Conservation (phyloP, 2,329 filamentous ascomycete species). For the Amauroascus niger region DNA sequence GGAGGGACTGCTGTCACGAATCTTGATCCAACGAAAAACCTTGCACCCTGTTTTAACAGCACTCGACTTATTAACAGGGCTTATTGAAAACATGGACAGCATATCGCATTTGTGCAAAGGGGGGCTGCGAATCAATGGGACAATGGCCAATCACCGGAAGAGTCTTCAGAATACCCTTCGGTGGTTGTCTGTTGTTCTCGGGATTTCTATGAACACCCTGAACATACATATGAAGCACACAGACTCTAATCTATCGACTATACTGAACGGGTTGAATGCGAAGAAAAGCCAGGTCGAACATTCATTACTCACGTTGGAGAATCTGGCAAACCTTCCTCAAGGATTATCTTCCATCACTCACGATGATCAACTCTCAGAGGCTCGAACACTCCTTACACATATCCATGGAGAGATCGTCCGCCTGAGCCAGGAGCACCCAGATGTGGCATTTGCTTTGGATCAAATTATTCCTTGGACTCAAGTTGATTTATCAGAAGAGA, state of each 20-base stretch:
- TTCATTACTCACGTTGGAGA: constrained; percentile 36
- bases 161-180: constrained; percentile 26
- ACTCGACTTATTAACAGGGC: constrained; percentile 25
- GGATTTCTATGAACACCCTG: constrained; percentile 52
- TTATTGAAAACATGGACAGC: constrained; percentile 26
- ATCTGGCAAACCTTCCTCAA: constrained; percentile 43
- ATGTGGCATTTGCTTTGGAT: constrained; percentile 54
- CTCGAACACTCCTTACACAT: constrained; percentile 22
- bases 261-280: constrained; percentile 40
- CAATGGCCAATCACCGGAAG: constrained; percentile 13
- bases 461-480: constrained; percentile 59
- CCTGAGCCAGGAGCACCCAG: constrained; percentile 43
- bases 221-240: constrained; percentile 59
- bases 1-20: constrained; percentile 65
- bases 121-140: constrained; percentile 21
- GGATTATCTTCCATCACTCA: constrained; percentile 36
- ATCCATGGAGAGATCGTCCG: constrained; percentile 37
- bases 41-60: constrained; percentile 28
- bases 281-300: constrained; percentile 44
- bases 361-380: constrained; percentile 24
- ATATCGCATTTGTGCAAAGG: constrained; percentile 24
- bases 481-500: constrained; percentile 20
- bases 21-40: constrained; percentile 32
- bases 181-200: constrained; percentile 64
- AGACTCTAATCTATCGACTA: constrained; percentile 38